Evolutionary conservation across 2,329 filamentous ascomycete genomes (phyloP).

Genomic region (Microdochium trichocladiopsis): DNA sequence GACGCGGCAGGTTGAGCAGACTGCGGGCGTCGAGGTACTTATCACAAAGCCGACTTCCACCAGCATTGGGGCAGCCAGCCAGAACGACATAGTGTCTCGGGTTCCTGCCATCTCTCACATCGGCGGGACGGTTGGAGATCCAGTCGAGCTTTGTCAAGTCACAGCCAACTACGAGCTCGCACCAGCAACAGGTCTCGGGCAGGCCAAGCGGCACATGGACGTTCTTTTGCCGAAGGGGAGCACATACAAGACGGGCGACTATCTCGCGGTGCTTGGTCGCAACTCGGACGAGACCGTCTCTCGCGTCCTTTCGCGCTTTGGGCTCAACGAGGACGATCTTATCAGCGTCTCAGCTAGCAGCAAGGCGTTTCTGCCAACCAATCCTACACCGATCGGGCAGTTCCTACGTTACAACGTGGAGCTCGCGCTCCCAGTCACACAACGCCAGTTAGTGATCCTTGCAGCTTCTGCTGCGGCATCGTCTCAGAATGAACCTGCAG

Average conservation of each 20-base stretch:
- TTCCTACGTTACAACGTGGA: neutral
- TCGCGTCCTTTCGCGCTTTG: conserved; percentile 41
- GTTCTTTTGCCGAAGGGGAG: neutral
- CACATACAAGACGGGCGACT: neutral
- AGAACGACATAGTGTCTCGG: neutral
- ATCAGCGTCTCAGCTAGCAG: neutral
- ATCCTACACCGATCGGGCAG: neutral
- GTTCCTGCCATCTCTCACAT: neutral
- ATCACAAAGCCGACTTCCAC: neutral
- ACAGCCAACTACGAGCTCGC: neutral
- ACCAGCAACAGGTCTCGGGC: neutral
- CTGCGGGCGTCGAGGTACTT: neutral
- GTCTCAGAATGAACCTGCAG: neutral
- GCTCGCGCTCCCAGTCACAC: neutral
- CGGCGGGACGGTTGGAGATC: neutral
- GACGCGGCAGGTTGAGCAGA: neutral
- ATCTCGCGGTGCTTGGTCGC: conserved; percentile 40
- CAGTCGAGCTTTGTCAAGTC: neutral
- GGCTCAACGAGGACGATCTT: neutral
- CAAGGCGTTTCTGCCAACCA: neutral
- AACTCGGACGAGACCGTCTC: conserved; percentile 44
- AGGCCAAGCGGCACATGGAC: neutral
- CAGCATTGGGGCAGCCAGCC: neutral
- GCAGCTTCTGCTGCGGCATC: neutral
- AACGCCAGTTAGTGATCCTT: neutral